Evolutionary conservation across 169 alveolate species (phyloP).

Genomic region (Babesia bovis): DNA sequence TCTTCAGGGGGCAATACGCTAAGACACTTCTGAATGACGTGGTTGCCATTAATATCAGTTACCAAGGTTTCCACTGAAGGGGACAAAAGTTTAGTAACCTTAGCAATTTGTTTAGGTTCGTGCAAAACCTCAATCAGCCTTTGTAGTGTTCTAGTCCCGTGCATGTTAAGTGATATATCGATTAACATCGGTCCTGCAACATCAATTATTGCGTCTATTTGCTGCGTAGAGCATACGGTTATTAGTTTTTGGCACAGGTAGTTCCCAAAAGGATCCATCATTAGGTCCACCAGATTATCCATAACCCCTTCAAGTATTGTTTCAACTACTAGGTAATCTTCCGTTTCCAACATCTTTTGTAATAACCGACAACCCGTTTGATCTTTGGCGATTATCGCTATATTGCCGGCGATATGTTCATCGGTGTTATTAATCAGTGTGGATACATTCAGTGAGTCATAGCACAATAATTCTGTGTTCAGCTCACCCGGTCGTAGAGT

Average conservation of each 20-base stretch:
- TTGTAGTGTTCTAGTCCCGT: slow-evolving; percentile 93
- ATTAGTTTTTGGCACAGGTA: slow-evolving; percentile 91
- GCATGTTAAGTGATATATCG: slow-evolving; percentile 84
- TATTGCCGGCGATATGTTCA: slow-evolving; percentile 44
- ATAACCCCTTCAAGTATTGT: slow-evolving; percentile 76
- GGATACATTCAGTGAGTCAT: slow-evolving; percentile 23
- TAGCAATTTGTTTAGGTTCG: slow-evolving; percentile 1
- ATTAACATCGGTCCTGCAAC: slow-evolving; percentile 75
- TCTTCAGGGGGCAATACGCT: slow-evolving; percentile 71
- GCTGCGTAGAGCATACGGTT: slow-evolving; percentile 75
- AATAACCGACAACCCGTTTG: slow-evolving; percentile 87
- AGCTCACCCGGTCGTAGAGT: neutral
- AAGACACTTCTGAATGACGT: slow-evolving; percentile 88
- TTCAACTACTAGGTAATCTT: slow-evolving; percentile 60
- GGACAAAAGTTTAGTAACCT: slow-evolving; percentile 50
- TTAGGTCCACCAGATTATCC: slow-evolving; percentile 78
- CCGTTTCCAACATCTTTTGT: slow-evolving; percentile 83
- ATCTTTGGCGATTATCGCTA: slow-evolving; percentile 69
- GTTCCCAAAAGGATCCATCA: slow-evolving; percentile 92
- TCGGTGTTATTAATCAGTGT: slow-evolving; percentile 16
- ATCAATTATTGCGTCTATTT: slow-evolving; percentile 70
- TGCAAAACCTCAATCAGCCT: slow-evolving; percentile 86
- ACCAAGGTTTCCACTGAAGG: slow-evolving; percentile 71
- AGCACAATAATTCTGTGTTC: neutral
- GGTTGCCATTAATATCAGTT: slow-evolving; percentile 90